phyloP scores from a whole-genome alignment of 352 stramenopile genomes.

The Globisporangium orthogonon region DNA sequence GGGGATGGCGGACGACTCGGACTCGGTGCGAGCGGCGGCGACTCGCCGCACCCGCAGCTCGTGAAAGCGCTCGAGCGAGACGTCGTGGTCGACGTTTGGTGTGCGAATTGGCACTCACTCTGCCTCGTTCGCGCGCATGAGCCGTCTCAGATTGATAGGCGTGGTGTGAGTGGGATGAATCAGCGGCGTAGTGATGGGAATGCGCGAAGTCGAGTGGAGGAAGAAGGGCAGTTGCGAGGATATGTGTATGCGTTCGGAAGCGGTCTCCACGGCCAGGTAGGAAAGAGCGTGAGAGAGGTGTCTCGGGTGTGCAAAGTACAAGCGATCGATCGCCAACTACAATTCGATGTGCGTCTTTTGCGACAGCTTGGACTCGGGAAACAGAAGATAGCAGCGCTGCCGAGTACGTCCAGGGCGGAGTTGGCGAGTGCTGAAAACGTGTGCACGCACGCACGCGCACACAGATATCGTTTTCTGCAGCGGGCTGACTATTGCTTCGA shows the following conservation, averaged over 20 bases:
- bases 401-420: constrained; percentile 30
- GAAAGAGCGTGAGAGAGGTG: neutral
- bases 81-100: constrained; percentile 54
- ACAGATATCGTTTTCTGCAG: neutral
- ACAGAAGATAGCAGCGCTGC: constrained; percentile 49
- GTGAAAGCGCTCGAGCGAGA: constrained; percentile 40
- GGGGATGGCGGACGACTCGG: constrained; percentile 88
- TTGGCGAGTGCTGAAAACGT: neutral
- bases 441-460: too few species aligned
- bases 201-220: neutral
- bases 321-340: neutral
- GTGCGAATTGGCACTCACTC: constrained; percentile 63
- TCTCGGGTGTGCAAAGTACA: neutral
- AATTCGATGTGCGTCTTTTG: neutral
- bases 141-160: constrained; percentile 11
- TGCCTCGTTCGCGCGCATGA: constrained; percentile 30
- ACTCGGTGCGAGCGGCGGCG: constrained; percentile 39
- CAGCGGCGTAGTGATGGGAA: neutral
- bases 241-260: constrained; percentile 65
- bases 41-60: constrained; percentile 38
- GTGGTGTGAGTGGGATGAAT: neutral
- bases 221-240: constrained; percentile 6
- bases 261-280: constrained; percentile 59
- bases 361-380: constrained; percentile 56
- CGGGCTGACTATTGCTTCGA: neutral